These are phyloP conservation scores for Agapanthus africanus DNA, from an alignment of 106 monocot genomes.

Conservation along the genomic window DNA sequence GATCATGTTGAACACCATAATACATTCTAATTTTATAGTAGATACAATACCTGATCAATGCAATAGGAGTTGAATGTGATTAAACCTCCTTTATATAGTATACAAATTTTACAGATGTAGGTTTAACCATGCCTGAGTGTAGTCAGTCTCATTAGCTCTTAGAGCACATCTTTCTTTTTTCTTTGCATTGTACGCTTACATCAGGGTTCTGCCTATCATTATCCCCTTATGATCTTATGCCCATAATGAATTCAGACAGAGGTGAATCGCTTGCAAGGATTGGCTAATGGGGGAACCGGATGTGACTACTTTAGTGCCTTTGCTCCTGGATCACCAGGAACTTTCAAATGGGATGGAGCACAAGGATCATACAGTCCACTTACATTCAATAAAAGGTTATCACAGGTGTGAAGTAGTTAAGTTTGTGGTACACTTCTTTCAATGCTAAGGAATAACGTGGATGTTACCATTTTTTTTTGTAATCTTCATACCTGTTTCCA, in stretches of 20 bases:
- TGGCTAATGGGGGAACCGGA: conserved; percentile 27
- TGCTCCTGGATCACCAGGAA: conserved; percentile 44
- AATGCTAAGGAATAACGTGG: background rate
- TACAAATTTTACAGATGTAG: background rate
- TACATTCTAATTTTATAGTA: background rate
- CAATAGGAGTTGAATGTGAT: background rate
- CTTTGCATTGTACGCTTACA: conserved; percentile 10
- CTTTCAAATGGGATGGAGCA: conserved; percentile 51
- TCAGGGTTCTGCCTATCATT: background rate
- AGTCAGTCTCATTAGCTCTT: background rate
- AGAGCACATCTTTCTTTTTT: background rate
- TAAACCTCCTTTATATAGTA: background rate
- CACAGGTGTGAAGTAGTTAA: conserved; percentile 42
- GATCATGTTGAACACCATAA: background rate
- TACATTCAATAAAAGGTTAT: conserved; percentile 68
- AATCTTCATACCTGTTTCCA: background rate
- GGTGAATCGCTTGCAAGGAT: conserved; percentile 48
- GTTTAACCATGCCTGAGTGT: background rate
- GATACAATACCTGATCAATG: background rate
- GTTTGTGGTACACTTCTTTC: conserved; percentile 2
- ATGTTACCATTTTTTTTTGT: background rate
- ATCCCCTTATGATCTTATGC: background rate
- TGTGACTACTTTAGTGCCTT: conserved; percentile 17
- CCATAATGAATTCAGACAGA: conserved; percentile 53
- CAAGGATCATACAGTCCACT: conserved; percentile 77